phyloP scores from a whole-genome alignment of 805 yeast species.

The Candida corydali region DNA sequence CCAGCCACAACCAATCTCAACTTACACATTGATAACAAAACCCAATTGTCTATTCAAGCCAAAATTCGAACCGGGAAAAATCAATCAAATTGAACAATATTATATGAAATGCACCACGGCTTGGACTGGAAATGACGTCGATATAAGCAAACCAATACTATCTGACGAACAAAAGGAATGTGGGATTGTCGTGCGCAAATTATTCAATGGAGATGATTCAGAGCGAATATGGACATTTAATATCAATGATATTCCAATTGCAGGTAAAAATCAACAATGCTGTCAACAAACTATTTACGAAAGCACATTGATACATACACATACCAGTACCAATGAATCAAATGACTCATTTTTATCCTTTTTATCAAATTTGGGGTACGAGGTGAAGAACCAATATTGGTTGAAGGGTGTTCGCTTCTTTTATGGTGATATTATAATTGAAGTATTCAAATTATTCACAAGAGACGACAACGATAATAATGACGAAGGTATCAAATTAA shows the following conservation, averaged over 20 bases:
- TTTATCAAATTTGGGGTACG: slow-evolving; percentile 69
- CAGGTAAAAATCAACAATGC: slow-evolving; percentile 61
- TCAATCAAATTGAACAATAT: slow-evolving; percentile 55
- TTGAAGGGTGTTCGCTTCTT: slow-evolving; percentile 58
- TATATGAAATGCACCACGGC: slow-evolving; percentile 45
- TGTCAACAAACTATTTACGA: slow-evolving; percentile 64
- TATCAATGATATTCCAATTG: slow-evolving; percentile 70
- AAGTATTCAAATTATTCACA: slow-evolving; percentile 46
- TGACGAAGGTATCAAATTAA: slow-evolving; percentile 24
- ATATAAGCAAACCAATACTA: slow-evolving; percentile 23
- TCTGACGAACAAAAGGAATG: slow-evolving; percentile 12
- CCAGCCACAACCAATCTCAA: slow-evolving; percentile 40
- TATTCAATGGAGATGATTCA: slow-evolving; percentile 18
- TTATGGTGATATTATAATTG: slow-evolving; percentile 58
- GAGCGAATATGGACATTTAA: slow-evolving; percentile 56
- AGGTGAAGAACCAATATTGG: slow-evolving; percentile 58
- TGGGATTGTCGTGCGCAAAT: slow-evolving; percentile 16
- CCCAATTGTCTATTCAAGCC: slow-evolving; percentile 52
- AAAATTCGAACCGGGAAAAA: slow-evolving; percentile 51
- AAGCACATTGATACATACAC: slow-evolving; percentile 49
- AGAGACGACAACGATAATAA: slow-evolving; percentile 23
- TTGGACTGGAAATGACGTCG: slow-evolving; percentile 37
- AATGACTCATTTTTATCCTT: slow-evolving; percentile 38
- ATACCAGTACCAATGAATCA: slow-evolving; percentile 21
- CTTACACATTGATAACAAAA: slow-evolving; percentile 46